Conservation (phyloP, 257 asterid species). For the Buddleja alternifolia region DNA sequence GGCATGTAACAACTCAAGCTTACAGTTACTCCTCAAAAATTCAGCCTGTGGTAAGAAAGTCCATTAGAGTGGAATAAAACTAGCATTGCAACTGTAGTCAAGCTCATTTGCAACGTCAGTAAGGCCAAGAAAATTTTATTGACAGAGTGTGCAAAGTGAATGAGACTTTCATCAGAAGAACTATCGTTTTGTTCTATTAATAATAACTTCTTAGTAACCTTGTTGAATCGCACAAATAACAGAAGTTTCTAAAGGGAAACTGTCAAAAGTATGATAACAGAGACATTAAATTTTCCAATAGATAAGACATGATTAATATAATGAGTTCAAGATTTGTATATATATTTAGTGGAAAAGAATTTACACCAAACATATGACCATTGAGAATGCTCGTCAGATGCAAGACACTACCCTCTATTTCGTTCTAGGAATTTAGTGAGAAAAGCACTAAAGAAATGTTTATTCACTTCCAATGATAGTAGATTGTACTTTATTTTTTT, state of each 20-base stretch:
- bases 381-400: too few relatives aligned
- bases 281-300: slow-evolving; percentile 12
- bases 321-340: not conserved
- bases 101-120: not conserved
- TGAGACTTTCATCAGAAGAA: too few relatives aligned
- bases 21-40: slow-evolving; percentile 55
- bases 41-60: slow-evolving; percentile 69
- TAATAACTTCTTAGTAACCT: slow-evolving; percentile 8
- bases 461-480: too few relatives aligned
- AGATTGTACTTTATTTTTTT: too few relatives aligned
- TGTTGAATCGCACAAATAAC: not conserved
- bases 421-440: too few relatives aligned
- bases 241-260: not conserved
- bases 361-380: too few relatives aligned
- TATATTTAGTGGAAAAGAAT: too few relatives aligned
- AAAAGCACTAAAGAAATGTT: too few relatives aligned
- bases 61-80: slow-evolving; percentile 20
- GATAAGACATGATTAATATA: not conserved
- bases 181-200: too few relatives aligned
- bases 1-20: slow-evolving; percentile 55
- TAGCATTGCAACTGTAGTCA: not conserved
- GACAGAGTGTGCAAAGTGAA: too few relatives aligned
- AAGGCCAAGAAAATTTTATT: not conserved
- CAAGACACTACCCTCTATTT: too few relatives aligned
- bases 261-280: not conserved